Evolutionary conservation across 768 basidiomycete genomes (phyloP), one percentile per base, ranked within the genome.

Genomic region (Trichaptum fuscoviolaceum): DNA sequence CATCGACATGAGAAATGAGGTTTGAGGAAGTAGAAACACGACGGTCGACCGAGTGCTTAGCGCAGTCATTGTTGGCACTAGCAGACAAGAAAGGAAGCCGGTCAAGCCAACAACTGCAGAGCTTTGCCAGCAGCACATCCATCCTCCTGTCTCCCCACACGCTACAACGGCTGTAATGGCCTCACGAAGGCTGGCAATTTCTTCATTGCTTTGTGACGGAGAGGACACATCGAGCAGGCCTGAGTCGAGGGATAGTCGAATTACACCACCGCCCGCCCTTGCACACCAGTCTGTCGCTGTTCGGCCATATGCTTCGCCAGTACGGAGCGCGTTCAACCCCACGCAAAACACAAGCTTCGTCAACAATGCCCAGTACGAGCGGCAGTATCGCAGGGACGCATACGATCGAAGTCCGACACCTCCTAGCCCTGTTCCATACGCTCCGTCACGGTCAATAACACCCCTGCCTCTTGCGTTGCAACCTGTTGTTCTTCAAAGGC

Each of bases 171-270:
- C 42, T 74, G 71, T 76, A 72, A 90, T 89, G 87, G 81, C 82
- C 61, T 85, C 88, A 27, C 82, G 89, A 64, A 82, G 90, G 63
- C 87, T 92, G 73, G 87, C 87, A 72, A 92, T 93, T 25, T 88
- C 89, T 17, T 90, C 89, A 8, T 84, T 92, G 52, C 83, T 92
- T 34, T 91, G 88, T 72, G 78, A 82, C 71, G 84, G 85, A 73
- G 77, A 81, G 68, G 72, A 34, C 34, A 35, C 36, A 26, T 36
- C 35, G 59, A 61, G 23, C 34, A 26, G 36, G 24, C 42, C 57
- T 15, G 23, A 26, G 24, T 57, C 25, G 7, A 15, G 17, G 42
- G 42, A 26, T 26, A 26, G 26, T 69, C 58, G 27, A 58, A 62
- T 63, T 63, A 15, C 59, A 6, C 30, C 64, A 24, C 62, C 30